Evolutionary conservation across 106 monocot species (phyloP), one percentile per base, ranked within the genome.

Genomic region (Allium cepa): DNA sequence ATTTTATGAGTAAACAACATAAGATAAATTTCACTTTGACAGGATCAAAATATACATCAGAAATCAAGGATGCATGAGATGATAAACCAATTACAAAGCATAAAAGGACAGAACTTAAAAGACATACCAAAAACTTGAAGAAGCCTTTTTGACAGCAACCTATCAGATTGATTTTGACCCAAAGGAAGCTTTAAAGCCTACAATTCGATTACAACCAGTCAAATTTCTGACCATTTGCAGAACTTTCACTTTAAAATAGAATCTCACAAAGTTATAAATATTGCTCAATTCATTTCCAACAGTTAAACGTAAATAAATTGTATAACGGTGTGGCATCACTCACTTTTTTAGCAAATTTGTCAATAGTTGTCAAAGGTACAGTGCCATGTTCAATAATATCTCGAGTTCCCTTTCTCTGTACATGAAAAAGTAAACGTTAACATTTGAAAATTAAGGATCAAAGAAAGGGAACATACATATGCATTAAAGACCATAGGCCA

Each of bases 331-430:
- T n/a, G 27, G 18, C 2, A 68, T 10, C 17, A 81, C 80, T 81
- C 80, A 99, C 99, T 57, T 93, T 86, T 77, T 91, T 93, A 69
- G 72, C 75, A 47, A 99, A 85, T 79, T 85, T 99, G 76, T 99
- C 99, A 70, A 99, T 93, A 28, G 85, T 83, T 28, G 99, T 57
- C 74, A 99, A 74, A 26, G 99, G 87, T 74, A 99, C 90, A n/a
- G 99, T 93, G 28, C 99, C 99, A 75, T 93, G 85, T 71, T 81
- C 79, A 87, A 99, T 90, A 64, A 99, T 74, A 14, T 79, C 75
- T 46, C 83, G 77, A 9, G 90, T 82, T 57, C 67, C 77, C 71
- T 85, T 90, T 72, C 93, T 99, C 99, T 91, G 49, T 15, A 65
- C 79, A 76, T 46, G 58, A 63, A 72, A 57, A 7, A 47, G 8